A percentile compares a stretch with the other conserved stretches of the same genome.
Conservation (phyloP, 495 filamentous ascomycete species). For the Melanomma pulvis-pyrius region DNA sequence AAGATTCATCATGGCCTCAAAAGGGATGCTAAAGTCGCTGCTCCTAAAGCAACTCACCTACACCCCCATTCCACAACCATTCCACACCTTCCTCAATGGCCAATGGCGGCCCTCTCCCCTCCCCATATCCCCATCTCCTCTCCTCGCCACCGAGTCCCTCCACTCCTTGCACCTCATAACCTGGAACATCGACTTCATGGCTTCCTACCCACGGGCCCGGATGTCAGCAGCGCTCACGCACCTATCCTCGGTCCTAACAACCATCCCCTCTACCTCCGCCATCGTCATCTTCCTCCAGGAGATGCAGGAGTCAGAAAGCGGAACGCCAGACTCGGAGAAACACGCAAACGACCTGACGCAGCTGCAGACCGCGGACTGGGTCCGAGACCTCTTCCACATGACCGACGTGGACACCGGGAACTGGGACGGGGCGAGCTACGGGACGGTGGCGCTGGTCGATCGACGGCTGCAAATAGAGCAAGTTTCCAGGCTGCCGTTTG, state of each 20-base stretch:
- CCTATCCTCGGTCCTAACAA: slow-evolving; percentile 41
- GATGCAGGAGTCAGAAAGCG: slow-evolving; percentile 41
- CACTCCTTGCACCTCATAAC: slow-evolving; percentile 34
- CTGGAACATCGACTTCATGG: slow-evolving; percentile 61
- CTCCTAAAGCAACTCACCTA: slow-evolving; percentile 21
- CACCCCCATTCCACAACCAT: slow-evolving; percentile 33
- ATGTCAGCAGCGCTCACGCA: slow-evolving; percentile 52
- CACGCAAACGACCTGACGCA: slow-evolving; percentile 45
- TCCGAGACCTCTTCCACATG: slow-evolving; percentile 50
- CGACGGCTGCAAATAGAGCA: slow-evolving; percentile 44
- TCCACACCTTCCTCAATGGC: slow-evolving; percentile 24
- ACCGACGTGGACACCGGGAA: slow-evolving; percentile 49
- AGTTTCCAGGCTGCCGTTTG: slow-evolving; percentile 53
- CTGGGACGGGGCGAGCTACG: slow-evolving; percentile 47
- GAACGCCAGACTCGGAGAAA: neutral
- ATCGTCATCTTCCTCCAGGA: slow-evolving; percentile 58
- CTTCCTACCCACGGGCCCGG: slow-evolving; percentile 43
- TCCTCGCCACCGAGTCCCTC: neutral
- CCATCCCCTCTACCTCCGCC: slow-evolving; percentile 27
- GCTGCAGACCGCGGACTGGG: slow-evolving; percentile 49
- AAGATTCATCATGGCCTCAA: slow-evolving; percentile 18
- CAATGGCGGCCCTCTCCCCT: slow-evolving; percentile 17
- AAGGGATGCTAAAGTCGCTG: slow-evolving; percentile 7
- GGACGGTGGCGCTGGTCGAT: slow-evolving; percentile 57
- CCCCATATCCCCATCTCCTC: neutral